Base-by-base conservation (phyloP, 2,329 filamentous ascomycete genomes). In the Akanthomyces lecanii region DNA sequence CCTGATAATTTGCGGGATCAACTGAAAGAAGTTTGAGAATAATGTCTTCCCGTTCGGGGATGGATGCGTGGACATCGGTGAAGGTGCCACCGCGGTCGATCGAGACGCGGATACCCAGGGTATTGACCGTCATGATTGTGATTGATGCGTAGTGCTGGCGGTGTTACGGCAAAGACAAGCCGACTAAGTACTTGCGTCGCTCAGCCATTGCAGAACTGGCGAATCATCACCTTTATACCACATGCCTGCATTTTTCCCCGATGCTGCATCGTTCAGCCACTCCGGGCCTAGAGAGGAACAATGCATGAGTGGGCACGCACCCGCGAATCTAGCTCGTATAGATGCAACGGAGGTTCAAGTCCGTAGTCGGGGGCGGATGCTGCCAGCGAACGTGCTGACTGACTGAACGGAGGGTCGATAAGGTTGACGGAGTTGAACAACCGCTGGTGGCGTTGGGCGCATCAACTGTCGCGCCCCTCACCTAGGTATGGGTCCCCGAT, bases 21-120 rank as follows among this genome's bases (percentile, higher is more conserved):
- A 89, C 87, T 0, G 88, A 91, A 16, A 91, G 81, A 1, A 90
- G 80, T 74, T 91, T 91, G 73, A 91, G 87, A 63, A 91, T 76
- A 51, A 89, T 80, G 69, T 90, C 87, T 71, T 89, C 85, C 71
- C 81, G 82, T 45, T 86, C 86, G 8, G 81, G 85, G 57, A 87
- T 85, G 5, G 86, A 83, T 66, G 88, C 89, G 64, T 86, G 86
- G 23, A 89, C 84, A 71, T 91, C 88, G 40, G 87, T 90, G 72
- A 90, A 90, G 40, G 88, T 90, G 48, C 74, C 74, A 54, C 73
- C 74, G 58, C 74, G 69, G 57, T 75, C 74, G 47, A 75, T 74
- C 50, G 72, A 71, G 44, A 74, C 71, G 61, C 73, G 71, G 48
- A 73, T 69, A 48, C 67, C 64, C 44, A 69, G 64, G 7, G 69